These are phyloP conservation scores for Eucalyptus curtisii DNA, from an alignment of 345 rosid species.

Conservation along the genomic window DNA sequence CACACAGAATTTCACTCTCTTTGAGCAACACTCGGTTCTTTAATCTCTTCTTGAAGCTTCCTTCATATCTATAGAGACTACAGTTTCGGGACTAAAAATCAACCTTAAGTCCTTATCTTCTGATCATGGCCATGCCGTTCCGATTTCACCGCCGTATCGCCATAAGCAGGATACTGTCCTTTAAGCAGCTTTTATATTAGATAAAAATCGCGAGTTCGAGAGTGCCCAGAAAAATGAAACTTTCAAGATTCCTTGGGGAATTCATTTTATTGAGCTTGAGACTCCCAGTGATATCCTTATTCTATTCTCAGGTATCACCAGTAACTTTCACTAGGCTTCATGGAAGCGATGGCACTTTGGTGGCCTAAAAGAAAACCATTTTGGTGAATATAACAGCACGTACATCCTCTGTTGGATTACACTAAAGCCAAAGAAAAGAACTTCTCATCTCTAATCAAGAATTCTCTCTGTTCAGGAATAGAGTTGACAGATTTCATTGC, in stretches of 20 bases:
- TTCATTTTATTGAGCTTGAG: not conserved
- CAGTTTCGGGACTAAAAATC: not conserved
- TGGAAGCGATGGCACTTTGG: not conserved
- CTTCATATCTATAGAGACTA: not conserved
- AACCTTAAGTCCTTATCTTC: not conserved
- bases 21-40: not conserved
- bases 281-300: not conserved
- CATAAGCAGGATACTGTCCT: not conserved
- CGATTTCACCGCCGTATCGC: rapidly evolving
- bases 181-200: not conserved
- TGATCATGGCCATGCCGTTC: not conserved
- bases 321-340: not conserved
- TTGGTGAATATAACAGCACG: not conserved
- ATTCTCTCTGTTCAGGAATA: not conserved
- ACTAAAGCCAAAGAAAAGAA: not conserved
- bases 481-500: not conserved
- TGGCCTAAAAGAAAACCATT: not conserved
- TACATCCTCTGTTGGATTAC: not conserved
- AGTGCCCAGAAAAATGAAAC: not conserved
- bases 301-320: not conserved
- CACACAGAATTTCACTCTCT: not conserved
- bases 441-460: not conserved
- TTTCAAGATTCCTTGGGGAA: not conserved
- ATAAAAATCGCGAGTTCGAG: not conserved
- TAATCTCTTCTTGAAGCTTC: not conserved